Conservation (phyloP, 306 rosid species). For the Inga oerstediana region DNA sequence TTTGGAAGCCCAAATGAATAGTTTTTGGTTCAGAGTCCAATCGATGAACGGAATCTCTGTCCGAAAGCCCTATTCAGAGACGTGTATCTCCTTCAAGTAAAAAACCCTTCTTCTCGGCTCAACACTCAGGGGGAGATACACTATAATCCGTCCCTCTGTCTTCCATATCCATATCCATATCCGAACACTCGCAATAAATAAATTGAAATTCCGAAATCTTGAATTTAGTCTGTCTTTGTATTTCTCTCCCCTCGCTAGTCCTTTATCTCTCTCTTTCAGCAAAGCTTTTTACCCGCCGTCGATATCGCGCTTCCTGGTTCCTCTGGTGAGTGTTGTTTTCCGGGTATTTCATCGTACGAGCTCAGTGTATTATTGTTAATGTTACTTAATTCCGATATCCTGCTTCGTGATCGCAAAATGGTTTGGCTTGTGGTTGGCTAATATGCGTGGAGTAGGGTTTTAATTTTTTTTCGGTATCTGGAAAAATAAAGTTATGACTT, state of each 20-base stretch:
- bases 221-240: background rate
- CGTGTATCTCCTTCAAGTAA: background rate
- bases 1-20: background rate
- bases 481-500: background rate
- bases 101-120: background rate
- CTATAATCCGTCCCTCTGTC: background rate
- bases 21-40: background rate
- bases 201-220: background rate
- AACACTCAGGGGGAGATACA: background rate
- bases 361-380: background rate
- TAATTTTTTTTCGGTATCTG: background rate
- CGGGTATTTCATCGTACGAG: background rate
- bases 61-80: background rate
- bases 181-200: background rate
- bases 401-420: background rate
- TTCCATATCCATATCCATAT: background rate
- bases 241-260: background rate
- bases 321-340: background rate
- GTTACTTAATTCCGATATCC: background rate
- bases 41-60: background rate
- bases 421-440: background rate
- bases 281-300: background rate
- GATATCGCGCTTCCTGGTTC: background rate
- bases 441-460: background rate
- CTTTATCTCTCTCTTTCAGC: background rate